Base-by-base conservation (phyloP, 1,139 yeast genomes). In the Hemisphaericaspora xylofermentans region DNA sequence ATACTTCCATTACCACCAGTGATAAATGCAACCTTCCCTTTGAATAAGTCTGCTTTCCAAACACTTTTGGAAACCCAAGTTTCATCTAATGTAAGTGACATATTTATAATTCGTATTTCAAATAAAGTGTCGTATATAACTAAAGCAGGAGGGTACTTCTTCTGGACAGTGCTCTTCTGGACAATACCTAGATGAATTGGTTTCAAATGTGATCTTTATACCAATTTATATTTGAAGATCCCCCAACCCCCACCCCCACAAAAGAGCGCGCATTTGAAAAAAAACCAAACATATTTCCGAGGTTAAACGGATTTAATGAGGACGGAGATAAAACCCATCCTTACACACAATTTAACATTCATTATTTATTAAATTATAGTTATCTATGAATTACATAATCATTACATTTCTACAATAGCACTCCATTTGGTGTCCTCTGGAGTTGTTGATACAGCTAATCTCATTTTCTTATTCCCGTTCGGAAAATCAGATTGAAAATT, bases 1-100 rank as follows among this genome's bases (percentile, higher is more conserved):
- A 91, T 89, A 24, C 95, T 81, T 5, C 97, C 96, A 1, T 96
- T 94, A 18, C 97, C 97, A 2, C 98, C 98, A 1, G 97, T 91
- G 41, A 89, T 86, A 54, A 89, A 86, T 10, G 81, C 95, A 1
- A 88, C 96, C 60, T 88, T 89, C 21, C 87, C 94, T 43, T 78
- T 69, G 66, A 88, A 88, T 29, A 88, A 54, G 49, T 78, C 83
- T 1, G 81, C 76, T 51, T 80, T 82, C 74, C 73, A 69, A 7
- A 55, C 39, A 14, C 65, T 46, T 34, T 52, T 51, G 14, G 50
- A 47, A 13, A 64, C 51, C 42, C 51, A 65, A 6, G 64, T 51
- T 51, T 53, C 57, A 46, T 61, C 63, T 48, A 63, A 53, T 33
- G 29, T 34, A 6, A 16, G 14, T 18, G 49, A 24, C 49, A 46